Evolutionary conservation across 495 filamentous ascomycete genomes (phyloP), one percentile per base, ranked within the genome.

Genomic region (Immersiella caudata): DNA sequence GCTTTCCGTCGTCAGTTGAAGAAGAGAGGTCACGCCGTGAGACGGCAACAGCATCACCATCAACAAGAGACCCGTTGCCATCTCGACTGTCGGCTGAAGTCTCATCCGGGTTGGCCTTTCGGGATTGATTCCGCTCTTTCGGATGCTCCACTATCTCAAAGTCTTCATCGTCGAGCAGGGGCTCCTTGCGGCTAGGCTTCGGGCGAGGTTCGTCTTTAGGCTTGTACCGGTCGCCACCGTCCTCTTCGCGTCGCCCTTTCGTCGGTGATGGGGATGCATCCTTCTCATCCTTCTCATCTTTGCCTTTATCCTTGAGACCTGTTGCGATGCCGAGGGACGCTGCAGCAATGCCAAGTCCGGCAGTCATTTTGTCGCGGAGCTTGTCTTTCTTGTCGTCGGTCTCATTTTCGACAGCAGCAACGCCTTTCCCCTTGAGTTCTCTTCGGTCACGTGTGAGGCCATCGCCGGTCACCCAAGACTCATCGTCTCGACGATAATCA

Each of bases 81-180:
- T 73, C 70, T 12, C 72, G 71, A 18, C 65, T 49, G 36, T 61
- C 67, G 52, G 68, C 57, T 35, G 74, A 73, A 9, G 59, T 29
- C 22, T 56, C 65, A 6, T 61, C 65, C 33, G 63, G 56, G 25
- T 22, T 36, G 1, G 16, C 40, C 21, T n/a, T 68, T 67, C 67
- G 68, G 29, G 67, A 56, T 12, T 66, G 68, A 25, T 77, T 71
- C 26, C 72, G 74, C 33, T 79, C 76, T n/a, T 73, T 66, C 9
- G 76, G 75, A 35, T 70, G 79, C 52, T 79, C 79, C 8, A 78
- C 71, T 18, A 77, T 76, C 51, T 81, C 78, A 50, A 69, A 68
- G 8, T 78, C 79, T 50, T 76, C 75, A 26, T 80, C 80, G 59
- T 67, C 75, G 54, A 62, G 71, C n/a, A 62, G 70, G 62, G 58